A percentile compares a stretch with the other conserved stretches of the same genome.
Evolutionary conservation across 371 early-diverging fungal genomes (phyloP).

Genomic region (Chytridium lagenaria): DNA sequence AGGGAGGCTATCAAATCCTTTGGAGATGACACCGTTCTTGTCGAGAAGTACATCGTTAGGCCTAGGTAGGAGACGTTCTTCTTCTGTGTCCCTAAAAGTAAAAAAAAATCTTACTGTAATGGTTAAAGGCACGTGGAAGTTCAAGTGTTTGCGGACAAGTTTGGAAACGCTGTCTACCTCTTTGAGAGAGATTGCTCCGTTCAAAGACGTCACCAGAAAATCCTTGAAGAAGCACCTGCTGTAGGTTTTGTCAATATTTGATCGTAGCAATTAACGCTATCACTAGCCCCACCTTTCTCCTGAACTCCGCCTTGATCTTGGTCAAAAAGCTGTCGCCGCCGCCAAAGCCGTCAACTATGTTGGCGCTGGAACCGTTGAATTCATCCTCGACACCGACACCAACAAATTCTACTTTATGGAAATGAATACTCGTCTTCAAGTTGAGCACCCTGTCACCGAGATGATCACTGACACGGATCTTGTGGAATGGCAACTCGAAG

Average conservation of each 20-base stretch:
- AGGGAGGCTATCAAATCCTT: conserved; percentile 90
- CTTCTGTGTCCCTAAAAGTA: neutral
- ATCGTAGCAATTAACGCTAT: no score
- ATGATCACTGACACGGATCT: conserved; percentile 93
- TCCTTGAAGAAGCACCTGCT: conserved; percentile 92
- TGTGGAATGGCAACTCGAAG: conserved; percentile 91
- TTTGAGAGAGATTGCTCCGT: conserved; percentile 98
- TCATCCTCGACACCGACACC: conserved; percentile 89
- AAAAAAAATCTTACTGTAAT: neutral
- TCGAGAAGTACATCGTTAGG: conserved; percentile 87
- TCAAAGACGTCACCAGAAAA: conserved; percentile 97
- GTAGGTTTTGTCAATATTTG: no score
- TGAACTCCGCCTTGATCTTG: conserved; percentile 77
- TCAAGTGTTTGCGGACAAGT: conserved; percentile 93
- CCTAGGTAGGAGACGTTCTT: conserved; percentile 65
- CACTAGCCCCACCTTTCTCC: conserved; percentile 76
- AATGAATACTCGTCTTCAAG: conserved; percentile 95
- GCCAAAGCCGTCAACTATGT: conserved; percentile 91
- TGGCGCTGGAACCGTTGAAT: conserved; percentile 97
- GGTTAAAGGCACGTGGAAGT: conserved; percentile 93
- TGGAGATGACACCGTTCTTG: conserved; percentile 87
- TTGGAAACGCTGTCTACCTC: conserved; percentile 87
- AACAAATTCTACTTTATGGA: conserved; percentile 97
- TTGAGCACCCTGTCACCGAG: conserved; percentile 98
- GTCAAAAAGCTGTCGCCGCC: conserved; percentile 90